These are phyloP conservation scores for Plectranthus barbatus DNA, from an alignment of 257 asterid genomes.

Conservation along the genomic window DNA sequence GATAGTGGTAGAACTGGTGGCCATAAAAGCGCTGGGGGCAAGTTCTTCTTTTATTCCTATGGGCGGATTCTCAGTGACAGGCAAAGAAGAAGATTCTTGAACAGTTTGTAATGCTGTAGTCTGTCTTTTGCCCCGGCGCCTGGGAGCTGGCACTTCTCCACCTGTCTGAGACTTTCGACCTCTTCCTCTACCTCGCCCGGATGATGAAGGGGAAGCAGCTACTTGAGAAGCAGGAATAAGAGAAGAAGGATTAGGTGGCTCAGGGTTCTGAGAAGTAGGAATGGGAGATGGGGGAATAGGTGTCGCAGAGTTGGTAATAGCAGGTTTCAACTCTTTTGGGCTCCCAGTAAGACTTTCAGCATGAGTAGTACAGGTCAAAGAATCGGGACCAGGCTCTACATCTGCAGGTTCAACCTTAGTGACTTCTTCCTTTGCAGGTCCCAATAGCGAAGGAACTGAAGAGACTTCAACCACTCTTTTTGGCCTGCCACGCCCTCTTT, in stretches of 20 bases:
- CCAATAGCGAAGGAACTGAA: slow-evolving; percentile 24
- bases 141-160: slow-evolving; percentile 64
- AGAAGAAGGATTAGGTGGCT: slow-evolving; percentile 30
- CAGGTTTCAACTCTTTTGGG: slow-evolving; percentile 32
- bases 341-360: slow-evolving; percentile 28
- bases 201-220: slow-evolving; percentile 35
- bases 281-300: slow-evolving; percentile 26
- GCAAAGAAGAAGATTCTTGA: slow-evolving; percentile 20
- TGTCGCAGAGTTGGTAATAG: slow-evolving; percentile 32
- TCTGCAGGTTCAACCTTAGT: slow-evolving; percentile 24
- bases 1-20: slow-evolving; percentile 21
- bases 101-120: slow-evolving; percentile 22
- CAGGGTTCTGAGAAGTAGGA: slow-evolving; percentile 39
- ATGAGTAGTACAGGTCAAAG: slow-evolving; percentile 24
- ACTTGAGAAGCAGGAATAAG: slow-evolving; percentile 37
- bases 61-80: slow-evolving; percentile 23
- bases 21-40: slow-evolving; percentile 18
- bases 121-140: slow-evolving; percentile 73
- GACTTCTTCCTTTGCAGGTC: slow-evolving; percentile 23
- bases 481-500: slow-evolving; percentile 99
- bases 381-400: slow-evolving; percentile 32
- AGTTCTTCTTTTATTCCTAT: slow-evolving; percentile 27
- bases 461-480: slow-evolving; percentile 49
- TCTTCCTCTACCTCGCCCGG: slow-evolving; percentile 70
- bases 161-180: slow-evolving; percentile 55